A percentile compares a stretch with the other conserved stretches of the same genome.
Conservation (phyloP, 1,284 basidiomycete species). For the Amylostereum chailletii region DNA sequence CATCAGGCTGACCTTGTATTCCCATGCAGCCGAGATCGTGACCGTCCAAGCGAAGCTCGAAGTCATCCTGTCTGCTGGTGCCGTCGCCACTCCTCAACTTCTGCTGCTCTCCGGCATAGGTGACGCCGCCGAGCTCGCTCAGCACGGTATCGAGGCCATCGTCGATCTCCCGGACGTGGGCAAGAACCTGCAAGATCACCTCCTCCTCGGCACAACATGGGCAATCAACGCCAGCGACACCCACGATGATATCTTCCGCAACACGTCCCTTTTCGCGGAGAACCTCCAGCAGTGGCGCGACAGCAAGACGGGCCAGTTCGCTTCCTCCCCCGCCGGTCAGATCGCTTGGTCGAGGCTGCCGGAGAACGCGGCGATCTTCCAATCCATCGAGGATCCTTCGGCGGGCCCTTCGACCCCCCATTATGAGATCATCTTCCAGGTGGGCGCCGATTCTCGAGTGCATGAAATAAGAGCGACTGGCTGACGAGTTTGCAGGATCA, state of each 20-base stretch:
- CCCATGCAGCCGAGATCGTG: not conserved
- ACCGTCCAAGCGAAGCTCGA: constrained; percentile 5
- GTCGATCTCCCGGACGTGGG: constrained; percentile 30
- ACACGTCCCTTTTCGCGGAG: constrained; percentile 11
- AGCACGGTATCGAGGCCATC: constrained; percentile 20
- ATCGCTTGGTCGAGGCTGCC: constrained; percentile 14
- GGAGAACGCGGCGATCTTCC: constrained; percentile 8
- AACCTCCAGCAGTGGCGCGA: constrained; percentile 19
- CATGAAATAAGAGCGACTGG: not conserved
- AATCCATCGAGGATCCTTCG: constrained; percentile 11
- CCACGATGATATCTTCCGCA: constrained; percentile 13
- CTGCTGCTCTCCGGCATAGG: constrained; percentile 32
- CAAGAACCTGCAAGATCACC: constrained; percentile 33
- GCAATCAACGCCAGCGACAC: constrained; percentile 21
- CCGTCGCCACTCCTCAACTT: constrained; percentile 13
- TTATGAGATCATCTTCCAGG: constrained; percentile 11
- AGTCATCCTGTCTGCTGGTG: constrained; percentile 14
- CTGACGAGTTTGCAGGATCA: not conserved
- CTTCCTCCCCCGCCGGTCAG: constrained; percentile 8
- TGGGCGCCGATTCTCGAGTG: constrained; percentile 1
- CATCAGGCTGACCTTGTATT: not conserved
- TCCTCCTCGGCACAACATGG: constrained; percentile 19
- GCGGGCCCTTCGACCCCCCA: constrained; percentile 12
- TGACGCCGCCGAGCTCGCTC: constrained; percentile 16
- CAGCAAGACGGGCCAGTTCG: constrained; percentile 10